Percentiles rank a stretch among this genome's conserved stretches.
phyloP scores from a whole-genome alignment of 2,329 filamentous ascomycete genomes.

The Hypoxylon sp. region DNA sequence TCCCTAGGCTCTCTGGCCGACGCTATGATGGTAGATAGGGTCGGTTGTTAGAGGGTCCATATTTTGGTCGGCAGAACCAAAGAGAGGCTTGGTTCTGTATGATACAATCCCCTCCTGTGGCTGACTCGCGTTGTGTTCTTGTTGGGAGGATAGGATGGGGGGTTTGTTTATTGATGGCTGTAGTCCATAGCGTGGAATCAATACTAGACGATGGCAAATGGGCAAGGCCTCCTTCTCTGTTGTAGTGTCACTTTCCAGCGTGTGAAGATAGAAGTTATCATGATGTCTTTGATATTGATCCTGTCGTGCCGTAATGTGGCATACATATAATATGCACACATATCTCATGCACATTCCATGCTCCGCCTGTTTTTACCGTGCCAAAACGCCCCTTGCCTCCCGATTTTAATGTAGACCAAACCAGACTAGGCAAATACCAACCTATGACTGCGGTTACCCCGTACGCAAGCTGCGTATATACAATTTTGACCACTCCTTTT shows the following conservation, averaged over 20 bases:
- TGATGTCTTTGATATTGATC: constrained; percentile 20
- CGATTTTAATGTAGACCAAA: constrained; percentile 7
- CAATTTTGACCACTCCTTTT: constrained; percentile 23
- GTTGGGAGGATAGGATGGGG: constrained; percentile 13
- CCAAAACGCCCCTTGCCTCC: constrained; percentile 7
- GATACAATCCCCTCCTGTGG: constrained; percentile 10
- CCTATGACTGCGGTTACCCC: not conserved
- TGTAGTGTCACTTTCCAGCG: not conserved
- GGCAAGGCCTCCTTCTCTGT: not conserved
- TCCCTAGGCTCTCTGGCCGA: constrained; percentile 20
- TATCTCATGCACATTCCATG: constrained; percentile 12
- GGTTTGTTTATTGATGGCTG: constrained; percentile 34
- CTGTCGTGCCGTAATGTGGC: constrained; percentile 16
- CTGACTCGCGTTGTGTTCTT: constrained; percentile 25
- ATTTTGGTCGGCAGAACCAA: constrained; percentile 31
- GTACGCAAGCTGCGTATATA: constrained; percentile 38
- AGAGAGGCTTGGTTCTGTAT: constrained; percentile 21
- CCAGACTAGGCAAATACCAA: constrained; percentile 14
- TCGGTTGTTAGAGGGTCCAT: constrained; percentile 18
- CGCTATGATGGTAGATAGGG: constrained; percentile 36
- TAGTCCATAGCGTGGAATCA: constrained; percentile 36
- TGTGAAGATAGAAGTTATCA: constrained; percentile 9
- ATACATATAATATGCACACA: constrained; percentile 29
- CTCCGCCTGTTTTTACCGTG: constrained; percentile 7
- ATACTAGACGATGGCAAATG: constrained; percentile 36